Evolutionary conservation across 2,329 filamentous ascomycete genomes (phyloP).

Genomic region (Beauveria pseudobassiana): DNA sequence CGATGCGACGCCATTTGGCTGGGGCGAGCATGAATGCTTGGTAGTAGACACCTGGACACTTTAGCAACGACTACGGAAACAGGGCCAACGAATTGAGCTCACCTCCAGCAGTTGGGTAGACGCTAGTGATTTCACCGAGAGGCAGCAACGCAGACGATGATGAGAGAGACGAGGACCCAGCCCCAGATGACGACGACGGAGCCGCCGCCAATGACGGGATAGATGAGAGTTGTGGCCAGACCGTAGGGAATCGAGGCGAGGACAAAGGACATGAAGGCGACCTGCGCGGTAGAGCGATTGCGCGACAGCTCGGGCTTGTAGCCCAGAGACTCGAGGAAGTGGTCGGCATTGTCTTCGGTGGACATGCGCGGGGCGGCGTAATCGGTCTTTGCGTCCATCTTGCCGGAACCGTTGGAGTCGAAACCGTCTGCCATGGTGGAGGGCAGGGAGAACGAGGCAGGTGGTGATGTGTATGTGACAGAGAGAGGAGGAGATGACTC

Average conservation of each 20-base stretch:
- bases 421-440: slow-evolving; percentile 10
- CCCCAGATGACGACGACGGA: slow-evolving; percentile 67
- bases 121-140: slow-evolving; percentile 68
- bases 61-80: background rate
- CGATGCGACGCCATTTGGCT: slow-evolving; percentile 49
- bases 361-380: slow-evolving; percentile 17
- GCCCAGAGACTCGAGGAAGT: slow-evolving; percentile 55
- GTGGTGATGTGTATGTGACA: background rate
- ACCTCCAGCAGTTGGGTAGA: slow-evolving; percentile 69
- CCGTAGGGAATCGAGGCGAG: slow-evolving; percentile 69
- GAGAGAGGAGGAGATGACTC: background rate
- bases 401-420: slow-evolving; percentile 13
- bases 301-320: slow-evolving; percentile 59
- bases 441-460: background rate
- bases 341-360: slow-evolving; percentile 44
- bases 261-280: slow-evolving; percentile 71
- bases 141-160: slow-evolving; percentile 63
- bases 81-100: background rate
- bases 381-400: slow-evolving; percentile 24
- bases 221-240: slow-evolving; percentile 61
- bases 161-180: slow-evolving; percentile 59
- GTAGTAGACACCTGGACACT: slow-evolving; percentile 54
- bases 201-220: slow-evolving; percentile 59
- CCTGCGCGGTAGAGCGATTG: slow-evolving; percentile 59
- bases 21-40: slow-evolving; percentile 69